These are phyloP conservation scores for Tulasnella sp. DNA, from an alignment of 768 basidiomycete species.

Conservation along the genomic window DNA sequence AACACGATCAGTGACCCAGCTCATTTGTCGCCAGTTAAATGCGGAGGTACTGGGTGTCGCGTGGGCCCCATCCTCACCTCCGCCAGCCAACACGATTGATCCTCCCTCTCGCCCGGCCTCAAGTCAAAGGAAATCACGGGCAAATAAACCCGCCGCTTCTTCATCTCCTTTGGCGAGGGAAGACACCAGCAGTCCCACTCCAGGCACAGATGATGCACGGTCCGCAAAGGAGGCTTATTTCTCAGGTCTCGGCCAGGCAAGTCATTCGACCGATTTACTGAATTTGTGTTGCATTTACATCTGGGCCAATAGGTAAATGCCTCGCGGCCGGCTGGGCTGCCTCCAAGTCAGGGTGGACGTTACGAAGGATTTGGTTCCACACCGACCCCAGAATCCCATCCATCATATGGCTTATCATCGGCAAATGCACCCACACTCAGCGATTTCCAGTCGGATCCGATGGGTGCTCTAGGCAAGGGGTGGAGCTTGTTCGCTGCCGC, in stretches of 20 bases:
- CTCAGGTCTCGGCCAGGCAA: constrained; percentile 52
- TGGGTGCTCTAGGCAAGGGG: constrained; percentile 77
- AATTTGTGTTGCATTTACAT: background rate
- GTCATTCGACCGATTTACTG: background rate
- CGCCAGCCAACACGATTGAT: constrained; percentile 36
- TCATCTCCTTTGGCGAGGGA: constrained; percentile 39
- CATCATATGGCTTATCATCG: constrained; percentile 63
- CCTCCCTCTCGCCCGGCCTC: constrained; percentile 11
- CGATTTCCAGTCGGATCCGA: constrained; percentile 79
- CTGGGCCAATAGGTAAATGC: constrained; percentile 45
- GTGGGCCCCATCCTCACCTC: constrained; percentile 69
- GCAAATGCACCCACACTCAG: constrained; percentile 61
- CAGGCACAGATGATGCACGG: constrained; percentile 44
- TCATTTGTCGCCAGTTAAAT: constrained; percentile 45
- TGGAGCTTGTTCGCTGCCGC: constrained; percentile 92
- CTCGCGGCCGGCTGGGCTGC: constrained; percentile 57
- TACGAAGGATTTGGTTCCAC: constrained; percentile 90
- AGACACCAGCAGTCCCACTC: background rate
- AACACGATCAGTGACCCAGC: background rate
- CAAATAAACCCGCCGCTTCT: constrained; percentile 7
- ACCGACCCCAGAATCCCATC: constrained; percentile 50
- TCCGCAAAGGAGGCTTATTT: constrained; percentile 81
- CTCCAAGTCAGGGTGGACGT: constrained; percentile 85
- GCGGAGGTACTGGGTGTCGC: constrained; percentile 57
- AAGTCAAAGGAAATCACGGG: constrained; percentile 15